phyloP scores from a whole-genome alignment of 1,284 basidiomycete genomes.

The Ustilago bromivora region DNA sequence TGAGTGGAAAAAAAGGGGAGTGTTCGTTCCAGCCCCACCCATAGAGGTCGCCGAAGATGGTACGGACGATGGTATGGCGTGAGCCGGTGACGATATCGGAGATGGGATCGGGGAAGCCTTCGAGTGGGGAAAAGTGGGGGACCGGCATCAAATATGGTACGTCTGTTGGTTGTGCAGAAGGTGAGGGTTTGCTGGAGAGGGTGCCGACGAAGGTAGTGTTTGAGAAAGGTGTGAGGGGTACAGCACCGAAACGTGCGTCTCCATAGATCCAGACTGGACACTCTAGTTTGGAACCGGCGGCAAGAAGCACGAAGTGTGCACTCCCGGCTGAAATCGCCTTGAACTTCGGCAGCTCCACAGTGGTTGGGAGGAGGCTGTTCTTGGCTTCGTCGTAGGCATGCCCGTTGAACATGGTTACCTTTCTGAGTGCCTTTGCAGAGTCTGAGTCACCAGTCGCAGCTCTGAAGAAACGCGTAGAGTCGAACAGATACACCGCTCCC shows the following conservation, averaged over 20 bases:
- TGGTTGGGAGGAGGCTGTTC: not conserved
- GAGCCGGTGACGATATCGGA: conserved; percentile 9
- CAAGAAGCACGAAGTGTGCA: conserved; percentile 34
- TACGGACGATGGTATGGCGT: conserved; percentile 28
- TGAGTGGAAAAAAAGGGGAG: conserved; percentile 13
- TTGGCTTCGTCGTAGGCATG: not conserved
- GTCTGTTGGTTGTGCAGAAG: conserved; percentile 5
- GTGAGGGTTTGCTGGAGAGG: not conserved
- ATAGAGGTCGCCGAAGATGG: conserved; percentile 27
- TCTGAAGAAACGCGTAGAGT: conserved; percentile 5
- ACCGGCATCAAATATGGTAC: conserved; percentile 21
- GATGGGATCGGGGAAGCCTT: conserved; percentile 4
- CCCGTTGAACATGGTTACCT: not conserved
- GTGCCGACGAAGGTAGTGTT: conserved; percentile 1
- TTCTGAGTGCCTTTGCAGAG: not conserved
- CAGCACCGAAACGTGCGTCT: conserved; percentile 33
- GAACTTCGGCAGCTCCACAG: conserved; percentile 14
- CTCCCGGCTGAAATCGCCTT: conserved; percentile 28
- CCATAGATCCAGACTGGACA: conserved; percentile 29
- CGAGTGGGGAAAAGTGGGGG: conserved; percentile 11
- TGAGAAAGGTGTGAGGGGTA: conserved; percentile 14
- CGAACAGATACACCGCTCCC: conserved; percentile 19
- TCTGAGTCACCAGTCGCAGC: not conserved
- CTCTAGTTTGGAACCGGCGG: not conserved
- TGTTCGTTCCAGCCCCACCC: conserved; percentile 51